phyloP scores from a whole-genome alignment of 2,329 filamentous ascomycete genomes.

The Clarireedia homoeocarpa region DNA sequence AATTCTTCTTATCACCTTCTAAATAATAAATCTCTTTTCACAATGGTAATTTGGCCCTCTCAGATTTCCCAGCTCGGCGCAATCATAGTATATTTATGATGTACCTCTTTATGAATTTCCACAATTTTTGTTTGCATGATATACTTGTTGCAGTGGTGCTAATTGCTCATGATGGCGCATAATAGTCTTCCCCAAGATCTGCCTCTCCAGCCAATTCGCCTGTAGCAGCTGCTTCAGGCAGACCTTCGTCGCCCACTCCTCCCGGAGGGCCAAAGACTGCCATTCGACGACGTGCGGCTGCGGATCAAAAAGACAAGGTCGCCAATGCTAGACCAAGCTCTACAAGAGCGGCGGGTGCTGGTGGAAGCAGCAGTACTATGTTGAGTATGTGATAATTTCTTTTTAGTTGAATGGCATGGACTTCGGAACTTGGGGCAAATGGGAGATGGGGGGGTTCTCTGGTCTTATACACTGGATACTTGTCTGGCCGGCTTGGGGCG shows the following conservation, averaged over 20 bases:
- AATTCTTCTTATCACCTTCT: not conserved
- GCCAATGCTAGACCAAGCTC: conserved; percentile 89
- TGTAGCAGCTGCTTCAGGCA: conserved; percentile 43
- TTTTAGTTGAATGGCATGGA: not conserved
- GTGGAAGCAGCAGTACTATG: conserved; percentile 97
- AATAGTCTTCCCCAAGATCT: conserved; percentile 33
- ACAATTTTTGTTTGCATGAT: not conserved
- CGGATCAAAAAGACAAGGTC: conserved; percentile 94
- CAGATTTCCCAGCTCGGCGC: not conserved
- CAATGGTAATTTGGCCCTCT: conserved; percentile 1
- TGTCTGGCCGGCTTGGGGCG: not conserved
- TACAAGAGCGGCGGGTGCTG: conserved; percentile 87
- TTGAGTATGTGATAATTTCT: conserved; percentile 58
- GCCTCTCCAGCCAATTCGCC: conserved; percentile 50
- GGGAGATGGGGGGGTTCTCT: too few species aligned
- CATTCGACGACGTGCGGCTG: conserved; percentile 89
- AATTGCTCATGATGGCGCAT: not conserved
- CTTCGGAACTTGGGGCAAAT: too few species aligned
- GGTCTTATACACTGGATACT: not conserved
- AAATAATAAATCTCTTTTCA: not conserved
- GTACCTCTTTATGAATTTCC: not conserved
- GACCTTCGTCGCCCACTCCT: conserved; percentile 78
- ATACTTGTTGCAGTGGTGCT: not conserved
- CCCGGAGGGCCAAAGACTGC: conserved; percentile 92
- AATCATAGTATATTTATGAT: not conserved